Percentiles rank a stretch among this genome's conserved stretches.
Evolutionary conservation across 1,284 basidiomycete species (phyloP).

Genomic region (Agroathelia rolfsii): DNA sequence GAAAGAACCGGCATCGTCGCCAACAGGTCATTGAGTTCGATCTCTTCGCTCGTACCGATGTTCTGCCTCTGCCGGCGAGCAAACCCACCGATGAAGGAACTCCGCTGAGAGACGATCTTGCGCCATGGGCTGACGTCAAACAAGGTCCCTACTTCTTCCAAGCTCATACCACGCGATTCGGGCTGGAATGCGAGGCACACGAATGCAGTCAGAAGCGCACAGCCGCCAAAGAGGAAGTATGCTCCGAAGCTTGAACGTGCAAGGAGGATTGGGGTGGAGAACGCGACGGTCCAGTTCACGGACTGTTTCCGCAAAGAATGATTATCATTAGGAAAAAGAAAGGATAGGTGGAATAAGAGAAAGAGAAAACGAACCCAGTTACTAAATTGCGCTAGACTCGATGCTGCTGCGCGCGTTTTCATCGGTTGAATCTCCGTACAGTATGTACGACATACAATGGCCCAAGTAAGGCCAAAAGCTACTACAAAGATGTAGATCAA

Average conservation of each 20-base stretch:
- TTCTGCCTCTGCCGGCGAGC: too few relatives aligned
- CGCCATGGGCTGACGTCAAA: conserved; percentile 27
- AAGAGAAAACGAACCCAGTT: conserved; percentile 27
- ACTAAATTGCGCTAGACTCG: conserved; percentile 27
- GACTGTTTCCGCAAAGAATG: conserved; percentile 15
- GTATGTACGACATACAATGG: conserved; percentile 24
- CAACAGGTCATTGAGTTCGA: too few relatives aligned
- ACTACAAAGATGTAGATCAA: conserved; percentile 37
- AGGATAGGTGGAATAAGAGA: conserved; percentile 13
- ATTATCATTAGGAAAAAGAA: not conserved
- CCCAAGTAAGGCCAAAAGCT: conserved; percentile 31
- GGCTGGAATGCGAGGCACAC: conserved; percentile 32
- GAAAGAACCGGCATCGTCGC: too few relatives aligned
- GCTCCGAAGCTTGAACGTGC: conserved; percentile 31
- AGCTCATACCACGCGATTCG: conserved; percentile 34
- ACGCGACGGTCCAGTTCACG: conserved; percentile 37
- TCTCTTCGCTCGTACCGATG: too few relatives aligned
- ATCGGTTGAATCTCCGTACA: conserved; percentile 34
- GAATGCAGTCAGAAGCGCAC: conserved; percentile 26
- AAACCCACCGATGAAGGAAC: too few relatives aligned
- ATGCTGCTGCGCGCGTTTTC: conserved; percentile 26
- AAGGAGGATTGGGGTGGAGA: conserved; percentile 38
- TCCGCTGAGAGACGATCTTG: too few relatives aligned
- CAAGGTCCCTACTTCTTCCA: conserved; percentile 30
- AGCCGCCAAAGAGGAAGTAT: conserved; percentile 38